Conservation (phyloP, 352 stramenopile genomes). For the Phytophthora aleatoria region DNA sequence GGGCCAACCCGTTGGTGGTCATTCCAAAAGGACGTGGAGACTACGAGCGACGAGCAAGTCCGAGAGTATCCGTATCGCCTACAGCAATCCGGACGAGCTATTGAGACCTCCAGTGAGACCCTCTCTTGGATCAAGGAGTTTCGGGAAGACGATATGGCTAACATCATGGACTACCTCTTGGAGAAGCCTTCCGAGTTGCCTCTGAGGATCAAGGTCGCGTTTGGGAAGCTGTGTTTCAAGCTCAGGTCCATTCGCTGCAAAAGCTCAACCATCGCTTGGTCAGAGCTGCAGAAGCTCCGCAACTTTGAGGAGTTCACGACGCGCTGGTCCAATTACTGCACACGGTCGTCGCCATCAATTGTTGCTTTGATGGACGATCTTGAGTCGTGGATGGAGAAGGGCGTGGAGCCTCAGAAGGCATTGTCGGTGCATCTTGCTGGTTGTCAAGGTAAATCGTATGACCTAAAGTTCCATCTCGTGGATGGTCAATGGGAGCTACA, state of each 20-base stretch:
- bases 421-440: constrained; percentile 34
- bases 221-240: constrained; percentile 43
- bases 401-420: constrained; percentile 4
- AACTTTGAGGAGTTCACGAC: constrained; percentile 32
- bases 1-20: constrained; percentile 31
- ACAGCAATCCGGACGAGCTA: constrained; percentile 25
- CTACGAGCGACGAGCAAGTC: constrained; percentile 19
- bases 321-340: constrained; percentile 45
- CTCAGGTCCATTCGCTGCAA: constrained; percentile 28
- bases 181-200: constrained; percentile 15
- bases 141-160: constrained; percentile 19
- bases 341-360: constrained; percentile 24
- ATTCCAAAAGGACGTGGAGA: constrained; percentile 28
- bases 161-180: constrained; percentile 33
- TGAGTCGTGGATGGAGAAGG: constrained; percentile 29
- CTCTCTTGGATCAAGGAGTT: constrained; percentile 40
- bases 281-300: constrained; percentile 36
- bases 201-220: constrained; percentile 29
- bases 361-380: constrained; percentile 35
- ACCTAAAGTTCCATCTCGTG: constrained; percentile 49
- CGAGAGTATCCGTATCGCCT: constrained; percentile 31
- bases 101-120: constrained; percentile 14
- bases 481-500: constrained; percentile 40
- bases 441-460: constrained; percentile 15
- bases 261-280: constrained; percentile 31